phyloP scores from a whole-genome alignment of 306 rosid genomes.

The Argentina anserina region DNA sequence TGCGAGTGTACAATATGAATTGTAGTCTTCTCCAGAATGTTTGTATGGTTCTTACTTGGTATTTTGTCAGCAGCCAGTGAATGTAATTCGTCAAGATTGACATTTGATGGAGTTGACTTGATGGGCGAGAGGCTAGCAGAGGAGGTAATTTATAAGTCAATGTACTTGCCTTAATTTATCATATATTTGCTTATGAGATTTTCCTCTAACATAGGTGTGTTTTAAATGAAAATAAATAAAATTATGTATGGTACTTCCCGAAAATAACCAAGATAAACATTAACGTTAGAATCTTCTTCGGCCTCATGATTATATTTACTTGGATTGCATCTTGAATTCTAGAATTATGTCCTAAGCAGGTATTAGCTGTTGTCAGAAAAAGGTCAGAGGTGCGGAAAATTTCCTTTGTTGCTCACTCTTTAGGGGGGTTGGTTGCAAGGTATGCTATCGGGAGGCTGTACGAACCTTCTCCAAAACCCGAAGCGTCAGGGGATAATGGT shows the following conservation, averaged over 20 bases:
- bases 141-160: conserved; percentile 60
- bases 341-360: conserved; percentile 41
- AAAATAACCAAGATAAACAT: not conserved
- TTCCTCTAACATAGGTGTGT: not conserved
- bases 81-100: conserved; percentile 76
- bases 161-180: conserved; percentile 6
- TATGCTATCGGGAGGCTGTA: conserved; percentile 85
- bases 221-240: not conserved
- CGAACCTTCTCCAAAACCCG: conserved; percentile 35
- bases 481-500: conserved; percentile 28
- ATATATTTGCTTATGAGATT: conserved; percentile 1
- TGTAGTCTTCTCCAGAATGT: not conserved
- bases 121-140: conserved; percentile 93
- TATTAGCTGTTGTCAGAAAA: conserved; percentile 48
- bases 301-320: not conserved
- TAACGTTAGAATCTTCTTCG: not conserved
- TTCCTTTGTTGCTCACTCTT: conserved; percentile 94
- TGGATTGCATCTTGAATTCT: not conserved
- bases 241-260: not conserved
- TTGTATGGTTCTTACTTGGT: conserved; percentile 17
- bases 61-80: conserved; percentile 72
- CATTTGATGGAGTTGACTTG: conserved; percentile 88
- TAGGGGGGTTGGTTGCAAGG: conserved; percentile 93
- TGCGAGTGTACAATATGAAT: not conserved
- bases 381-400: conserved; percentile 71